These are phyloP conservation scores for Gossypium stocksii DNA, from an alignment of 345 rosid genomes.

Conservation along the genomic window DNA sequence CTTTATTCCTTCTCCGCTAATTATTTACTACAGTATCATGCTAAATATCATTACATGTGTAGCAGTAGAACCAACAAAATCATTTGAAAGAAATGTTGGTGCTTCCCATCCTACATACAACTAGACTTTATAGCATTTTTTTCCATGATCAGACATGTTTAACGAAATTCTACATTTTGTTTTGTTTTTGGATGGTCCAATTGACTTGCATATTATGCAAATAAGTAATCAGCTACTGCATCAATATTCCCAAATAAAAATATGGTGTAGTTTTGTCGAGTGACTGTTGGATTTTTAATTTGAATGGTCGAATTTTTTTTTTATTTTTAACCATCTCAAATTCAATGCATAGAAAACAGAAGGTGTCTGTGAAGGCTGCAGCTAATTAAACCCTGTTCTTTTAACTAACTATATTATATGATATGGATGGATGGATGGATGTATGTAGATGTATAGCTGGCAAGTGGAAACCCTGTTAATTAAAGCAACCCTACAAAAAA, in stretches of 20 bases:
- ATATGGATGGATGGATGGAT: no score
- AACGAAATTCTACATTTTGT: neutral
- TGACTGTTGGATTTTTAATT: no score
- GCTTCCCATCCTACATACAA: neutral
- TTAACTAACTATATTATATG: no score
- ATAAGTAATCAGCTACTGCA: no score
- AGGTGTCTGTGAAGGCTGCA: no score
- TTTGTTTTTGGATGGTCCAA: no score
- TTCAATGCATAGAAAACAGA: no score
- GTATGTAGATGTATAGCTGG: neutral
- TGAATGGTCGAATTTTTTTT: no score
- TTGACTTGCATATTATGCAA: no score
- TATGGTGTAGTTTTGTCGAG: no score
- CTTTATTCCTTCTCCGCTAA: neutral
- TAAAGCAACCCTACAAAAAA: neutral
- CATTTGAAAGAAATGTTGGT: neutral
- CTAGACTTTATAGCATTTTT: neutral
- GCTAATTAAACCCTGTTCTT: no score
- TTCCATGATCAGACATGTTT: neutral
- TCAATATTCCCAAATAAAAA: no score
- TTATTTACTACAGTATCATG: neutral
- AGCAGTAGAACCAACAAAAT: neutral
- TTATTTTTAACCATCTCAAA: neutral
- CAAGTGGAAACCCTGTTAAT: neutral
- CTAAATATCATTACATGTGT: neutral